Evolutionary conservation across 2,329 filamentous ascomycete genomes (phyloP).

Genomic region (Colletotrichum musae): DNA sequence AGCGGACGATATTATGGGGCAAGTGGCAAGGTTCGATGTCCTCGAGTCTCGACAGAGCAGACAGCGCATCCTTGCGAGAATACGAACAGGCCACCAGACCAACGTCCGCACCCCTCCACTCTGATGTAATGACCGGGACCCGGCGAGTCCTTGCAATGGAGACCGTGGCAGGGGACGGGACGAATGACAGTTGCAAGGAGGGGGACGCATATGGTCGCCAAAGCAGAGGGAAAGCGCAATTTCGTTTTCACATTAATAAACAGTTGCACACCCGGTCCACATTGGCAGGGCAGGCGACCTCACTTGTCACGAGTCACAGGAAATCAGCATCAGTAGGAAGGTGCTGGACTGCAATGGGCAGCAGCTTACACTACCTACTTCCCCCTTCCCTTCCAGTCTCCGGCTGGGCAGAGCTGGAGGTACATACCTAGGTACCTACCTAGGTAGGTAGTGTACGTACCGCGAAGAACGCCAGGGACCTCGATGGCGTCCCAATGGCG

Average conservation of each 20-base stretch:
- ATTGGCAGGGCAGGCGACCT: slow-evolving; percentile 27
- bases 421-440: no score
- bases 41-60: slow-evolving; percentile 4
- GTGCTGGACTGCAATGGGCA: not conserved
- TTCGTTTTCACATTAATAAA: slow-evolving; percentile 38
- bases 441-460: no score
- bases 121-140: slow-evolving; percentile 34
- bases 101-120: slow-evolving; percentile 28
- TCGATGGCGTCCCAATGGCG: slow-evolving; percentile 10
- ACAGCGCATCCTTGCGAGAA: slow-evolving; percentile 5
- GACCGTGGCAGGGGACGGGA: slow-evolving; percentile 8
- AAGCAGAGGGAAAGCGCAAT: slow-evolving; percentile 23
- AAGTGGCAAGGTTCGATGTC: slow-evolving; percentile 27
- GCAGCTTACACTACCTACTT: not conserved
- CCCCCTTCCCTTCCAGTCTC: no score
- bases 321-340: not conserved
- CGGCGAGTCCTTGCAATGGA: slow-evolving; percentile 30
- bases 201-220: not conserved
- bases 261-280: slow-evolving; percentile 27
- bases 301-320: slow-evolving; percentile 20
- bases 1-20: slow-evolving; percentile 9
- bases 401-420: no score
- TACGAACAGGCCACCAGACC: slow-evolving; percentile 39
- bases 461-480: not conserved
- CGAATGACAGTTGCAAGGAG: slow-evolving; percentile 15